These are phyloP conservation scores for Blepharisma stoltei DNA, from an alignment of 73 alveolate genomes.

Conservation along the genomic window DNA sequence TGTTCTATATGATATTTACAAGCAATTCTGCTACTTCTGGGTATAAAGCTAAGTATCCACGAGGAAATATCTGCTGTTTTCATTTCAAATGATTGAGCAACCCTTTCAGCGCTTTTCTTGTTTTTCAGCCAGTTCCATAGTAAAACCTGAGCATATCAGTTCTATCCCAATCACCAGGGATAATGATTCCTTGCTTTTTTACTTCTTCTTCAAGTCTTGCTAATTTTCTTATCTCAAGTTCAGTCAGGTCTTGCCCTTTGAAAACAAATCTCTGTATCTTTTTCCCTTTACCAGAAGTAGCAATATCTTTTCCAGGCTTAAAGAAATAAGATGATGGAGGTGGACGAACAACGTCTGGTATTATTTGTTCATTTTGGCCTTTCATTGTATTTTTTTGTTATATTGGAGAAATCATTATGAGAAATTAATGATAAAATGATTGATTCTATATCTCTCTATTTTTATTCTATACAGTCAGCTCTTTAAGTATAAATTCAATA, in stretches of 20 bases:
- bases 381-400: too few species aligned
- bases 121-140: constrained; percentile 26
- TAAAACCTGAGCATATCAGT: background rate
- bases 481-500: too few species aligned
- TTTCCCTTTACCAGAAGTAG: background rate
- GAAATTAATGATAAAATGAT: too few species aligned
- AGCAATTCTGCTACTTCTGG: background rate
- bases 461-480: too few species aligned
- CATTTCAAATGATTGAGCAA: background rate
- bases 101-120: background rate
- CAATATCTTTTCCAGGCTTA: background rate
- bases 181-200: background rate
- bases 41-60: background rate
- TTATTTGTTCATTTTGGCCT: background rate
- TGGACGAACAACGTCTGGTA: background rate
- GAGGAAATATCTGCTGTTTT: background rate
- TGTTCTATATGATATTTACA: background rate
- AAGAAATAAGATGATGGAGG: background rate
- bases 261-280: background rate
- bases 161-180: background rate
- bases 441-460: too few species aligned
- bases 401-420: too few species aligned
- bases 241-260: background rate
- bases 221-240: background rate
- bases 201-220: background rate